Percentiles rank a stretch among this genome's conserved stretches.
Conservation (phyloP, 305 asterid genomes). For the Petunia hybrid region DNA sequence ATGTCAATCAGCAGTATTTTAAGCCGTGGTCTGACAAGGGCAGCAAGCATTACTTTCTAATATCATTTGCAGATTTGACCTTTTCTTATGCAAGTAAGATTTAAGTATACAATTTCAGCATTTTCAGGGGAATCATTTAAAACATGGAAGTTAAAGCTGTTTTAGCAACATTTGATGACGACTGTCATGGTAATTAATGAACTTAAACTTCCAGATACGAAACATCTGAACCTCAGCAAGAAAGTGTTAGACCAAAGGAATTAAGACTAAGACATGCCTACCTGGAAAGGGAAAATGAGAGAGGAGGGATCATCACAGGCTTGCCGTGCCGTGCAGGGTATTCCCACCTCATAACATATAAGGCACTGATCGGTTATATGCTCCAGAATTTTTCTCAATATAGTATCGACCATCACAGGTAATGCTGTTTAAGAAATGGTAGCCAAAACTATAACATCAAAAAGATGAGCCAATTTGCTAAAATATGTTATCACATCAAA, state of each 20-base stretch:
- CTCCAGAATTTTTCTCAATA: conserved; percentile 59
- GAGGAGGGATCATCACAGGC: too few species aligned
- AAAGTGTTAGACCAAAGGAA: neutral
- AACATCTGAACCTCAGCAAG: neutral
- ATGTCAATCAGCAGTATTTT: too few species aligned
- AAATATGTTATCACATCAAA: neutral
- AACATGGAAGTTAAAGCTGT: neutral
- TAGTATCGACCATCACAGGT: conserved; percentile 85
- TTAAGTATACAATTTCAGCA: neutral
- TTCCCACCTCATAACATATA: conserved; percentile 80
- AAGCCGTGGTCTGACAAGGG: too few species aligned
- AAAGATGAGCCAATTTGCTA: too few species aligned
- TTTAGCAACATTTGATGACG: neutral
- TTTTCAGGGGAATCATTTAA: neutral
- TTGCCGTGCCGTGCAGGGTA: conserved; percentile 81
- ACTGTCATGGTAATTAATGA: neutral
- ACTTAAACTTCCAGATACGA: neutral
- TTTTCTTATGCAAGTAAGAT: neutral
- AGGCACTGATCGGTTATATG: conserved; percentile 59
- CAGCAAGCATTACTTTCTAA: too few species aligned
- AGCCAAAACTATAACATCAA: too few species aligned
- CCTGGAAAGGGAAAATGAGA: conserved; percentile 65
- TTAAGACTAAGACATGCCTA: conserved; percentile 33
- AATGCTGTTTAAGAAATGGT: conserved; percentile 56
- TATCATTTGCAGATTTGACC: neutral